Evolutionary conservation across 2,329 filamentous ascomycete genomes (phyloP).

Genomic region (Tolypocladium inflatum): DNA sequence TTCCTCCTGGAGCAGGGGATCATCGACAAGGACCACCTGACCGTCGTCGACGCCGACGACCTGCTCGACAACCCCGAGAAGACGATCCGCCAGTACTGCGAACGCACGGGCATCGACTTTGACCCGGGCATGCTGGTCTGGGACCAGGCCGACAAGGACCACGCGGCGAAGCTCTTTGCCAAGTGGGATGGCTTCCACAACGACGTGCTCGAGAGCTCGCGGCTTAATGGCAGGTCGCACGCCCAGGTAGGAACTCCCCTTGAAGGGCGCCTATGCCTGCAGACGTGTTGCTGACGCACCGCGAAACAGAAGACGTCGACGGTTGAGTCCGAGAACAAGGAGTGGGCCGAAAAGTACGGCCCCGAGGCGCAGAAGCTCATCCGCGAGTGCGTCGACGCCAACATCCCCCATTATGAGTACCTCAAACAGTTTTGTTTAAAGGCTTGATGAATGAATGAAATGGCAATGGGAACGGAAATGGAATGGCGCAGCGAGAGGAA

Average conservation of each 20-base stretch:
- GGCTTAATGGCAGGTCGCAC: conserved; percentile 60
- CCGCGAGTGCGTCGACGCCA: conserved; percentile 59
- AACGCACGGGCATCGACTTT: conserved; percentile 70
- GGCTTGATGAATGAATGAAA: conserved; percentile 18
- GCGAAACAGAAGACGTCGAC: conserved; percentile 46
- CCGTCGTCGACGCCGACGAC: conserved; percentile 89
- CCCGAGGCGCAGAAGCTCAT: conserved; percentile 62
- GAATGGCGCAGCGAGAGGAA: not conserved
- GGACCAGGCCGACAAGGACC: conserved; percentile 66
- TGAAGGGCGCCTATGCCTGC: no score
- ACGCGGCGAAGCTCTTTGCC: conserved; percentile 70
- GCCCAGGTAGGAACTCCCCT: conserved; percentile 35
- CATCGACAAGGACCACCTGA: conserved; percentile 66
- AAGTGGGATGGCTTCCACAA: conserved; percentile 98
- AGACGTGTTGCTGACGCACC: not conserved
- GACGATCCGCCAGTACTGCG: conserved; percentile 72
- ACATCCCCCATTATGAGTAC: conserved; percentile 69
- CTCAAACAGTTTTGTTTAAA: conserved; percentile 68
- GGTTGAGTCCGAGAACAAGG: conserved; percentile 55
- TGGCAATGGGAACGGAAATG: not conserved
- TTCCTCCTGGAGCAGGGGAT: conserved; percentile 62
- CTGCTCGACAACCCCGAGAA: conserved; percentile 74
- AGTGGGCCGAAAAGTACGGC: conserved; percentile 69
- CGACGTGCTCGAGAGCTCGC: conserved; percentile 77
- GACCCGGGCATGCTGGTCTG: conserved; percentile 72